Evolutionary conservation across 2,329 filamentous ascomycete genomes (phyloP).

Genomic region (Xylaria sp.): DNA sequence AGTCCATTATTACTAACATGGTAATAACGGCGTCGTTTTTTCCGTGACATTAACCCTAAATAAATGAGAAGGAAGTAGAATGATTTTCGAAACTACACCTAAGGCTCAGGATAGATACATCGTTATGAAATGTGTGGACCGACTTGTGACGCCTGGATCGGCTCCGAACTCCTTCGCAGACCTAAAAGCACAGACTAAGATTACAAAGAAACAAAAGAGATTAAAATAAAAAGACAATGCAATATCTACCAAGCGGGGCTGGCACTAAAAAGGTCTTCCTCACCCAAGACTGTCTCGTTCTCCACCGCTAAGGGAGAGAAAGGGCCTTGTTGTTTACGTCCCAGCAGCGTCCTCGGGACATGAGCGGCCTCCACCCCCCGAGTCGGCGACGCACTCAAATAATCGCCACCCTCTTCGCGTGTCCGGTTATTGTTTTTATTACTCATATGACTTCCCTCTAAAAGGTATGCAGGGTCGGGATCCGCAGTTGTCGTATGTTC

Average conservation of each 20-base stretch:
- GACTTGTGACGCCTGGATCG: too few relatives aligned
- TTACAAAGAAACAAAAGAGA: not conserved
- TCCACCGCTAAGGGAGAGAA: not conserved
- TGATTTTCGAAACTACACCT: not conserved
- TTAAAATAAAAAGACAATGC: not conserved
- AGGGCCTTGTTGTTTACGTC: not conserved
- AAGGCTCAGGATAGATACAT: not conserved
- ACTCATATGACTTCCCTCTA: not conserved
- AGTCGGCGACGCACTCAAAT: not conserved
- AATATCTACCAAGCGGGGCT: not conserved
- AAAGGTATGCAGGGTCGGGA: not conserved
- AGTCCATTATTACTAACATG: too few relatives aligned
- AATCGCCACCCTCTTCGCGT: not conserved
- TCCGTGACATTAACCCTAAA: too few relatives aligned
- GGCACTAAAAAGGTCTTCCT: not conserved
- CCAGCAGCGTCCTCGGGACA: not conserved
- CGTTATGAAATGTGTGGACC: not conserved
- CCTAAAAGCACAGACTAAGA: not conserved
- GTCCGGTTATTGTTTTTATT: not conserved
- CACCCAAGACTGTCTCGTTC: not conserved
- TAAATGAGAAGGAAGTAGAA: not conserved
- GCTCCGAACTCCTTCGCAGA: not conserved
- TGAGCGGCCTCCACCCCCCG: not conserved
- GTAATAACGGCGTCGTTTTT: too few relatives aligned
- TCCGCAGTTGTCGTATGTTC: not conserved